Base-by-base conservation (phyloP, 306 rosid genomes). In the Leucaena leucocephala region DNA sequence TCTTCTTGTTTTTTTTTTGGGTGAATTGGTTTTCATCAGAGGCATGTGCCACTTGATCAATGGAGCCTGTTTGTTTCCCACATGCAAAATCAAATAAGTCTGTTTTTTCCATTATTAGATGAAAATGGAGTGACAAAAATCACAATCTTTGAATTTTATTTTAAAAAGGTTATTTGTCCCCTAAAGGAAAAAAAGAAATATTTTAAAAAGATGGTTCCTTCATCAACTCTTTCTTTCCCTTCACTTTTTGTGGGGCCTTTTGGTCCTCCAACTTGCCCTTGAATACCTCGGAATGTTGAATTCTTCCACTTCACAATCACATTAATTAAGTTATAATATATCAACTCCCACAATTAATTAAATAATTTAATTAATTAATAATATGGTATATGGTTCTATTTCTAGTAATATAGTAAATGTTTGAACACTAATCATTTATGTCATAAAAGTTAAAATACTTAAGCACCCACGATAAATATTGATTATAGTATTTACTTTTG, bases 251-350 rank as follows among this genome's bases (percentile, higher is more conserved):
- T 79, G 83, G 79, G 83, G 75, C 74, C 79, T 71, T 71, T 58
- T 63, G 66, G 80, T 79, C 74, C 72, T 68, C 74, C 75, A 27
- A 38, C 69, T 69, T 35, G 62, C 48, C 70, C 45, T 33, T 75
- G 40, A 75, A 83, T 75, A 67, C 84, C 84, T 76, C 74, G 64
- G 76, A 87, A 78, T 81, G 27, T 68, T 73, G 85, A 78, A 76
- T 68, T 76, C 82, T 68, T 74, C 76, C 75, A 45, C 74, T 36
- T 79, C 62, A 74, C 68, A 46, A 36, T 68, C 33, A 15, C 71
- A 73, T 11, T 19, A 49, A 72, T 44, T 35, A 46, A 16, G 5
- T 38, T 38, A 27, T 52, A 7, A 17, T 17, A 52, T 72, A 68
- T 72, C 63, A 42, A 16, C 63, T 64, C 5, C 58, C 71, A 50